Conservation (phyloP, 2,329 filamentous ascomycete genomes). For the Dothidotthia symphoricarpi region DNA sequence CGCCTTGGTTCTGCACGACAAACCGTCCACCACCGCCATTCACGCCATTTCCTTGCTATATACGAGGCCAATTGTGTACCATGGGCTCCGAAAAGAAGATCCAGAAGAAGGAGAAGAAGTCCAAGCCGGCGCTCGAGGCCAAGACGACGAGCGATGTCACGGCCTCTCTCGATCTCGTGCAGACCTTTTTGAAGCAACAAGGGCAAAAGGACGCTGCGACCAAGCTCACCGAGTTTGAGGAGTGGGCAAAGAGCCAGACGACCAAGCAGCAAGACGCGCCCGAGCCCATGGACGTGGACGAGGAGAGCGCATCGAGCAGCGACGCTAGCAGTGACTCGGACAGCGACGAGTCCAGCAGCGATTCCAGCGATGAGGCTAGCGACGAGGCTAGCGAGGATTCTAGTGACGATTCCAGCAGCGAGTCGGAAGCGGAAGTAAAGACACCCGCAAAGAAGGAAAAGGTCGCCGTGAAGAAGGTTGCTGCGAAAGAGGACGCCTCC, state of each 20-base stretch:
- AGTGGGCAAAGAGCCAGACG: slow-evolving; percentile 29
- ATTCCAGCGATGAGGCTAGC: slow-evolving; percentile 20
- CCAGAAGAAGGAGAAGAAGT: slow-evolving; percentile 19
- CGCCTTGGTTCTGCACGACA: background rate
- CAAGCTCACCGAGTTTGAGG: slow-evolving; percentile 26
- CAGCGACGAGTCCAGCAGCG: slow-evolving; percentile 21
- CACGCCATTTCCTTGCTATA: too few relatives aligned
- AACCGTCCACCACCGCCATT: slow-evolving; percentile 3
- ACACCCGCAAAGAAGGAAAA: slow-evolving; percentile 23
- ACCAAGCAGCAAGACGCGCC: slow-evolving; percentile 14
- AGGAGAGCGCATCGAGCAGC: slow-evolving; percentile 23
- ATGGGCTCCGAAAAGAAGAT: slow-evolving; percentile 31
- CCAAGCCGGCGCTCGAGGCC: slow-evolving; percentile 6
- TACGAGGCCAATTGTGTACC: slow-evolving; percentile 10
- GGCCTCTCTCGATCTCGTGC: slow-evolving; percentile 32
- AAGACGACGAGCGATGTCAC: slow-evolving; percentile 6
- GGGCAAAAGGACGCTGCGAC: slow-evolving; percentile 34
- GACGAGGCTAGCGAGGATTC: slow-evolving; percentile 26
- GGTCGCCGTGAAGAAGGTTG: slow-evolving; percentile 10
- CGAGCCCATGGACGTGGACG: slow-evolving; percentile 35
- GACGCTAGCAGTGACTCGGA: slow-evolving; percentile 18
- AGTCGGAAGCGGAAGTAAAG: slow-evolving; percentile 28
- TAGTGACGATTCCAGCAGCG: slow-evolving; percentile 26
- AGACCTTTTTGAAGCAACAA: slow-evolving; percentile 35
- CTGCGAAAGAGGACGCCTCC: slow-evolving; percentile 11